Conservation (phyloP, 257 asterid species). For the Ajuga chamaepitys region DNA sequence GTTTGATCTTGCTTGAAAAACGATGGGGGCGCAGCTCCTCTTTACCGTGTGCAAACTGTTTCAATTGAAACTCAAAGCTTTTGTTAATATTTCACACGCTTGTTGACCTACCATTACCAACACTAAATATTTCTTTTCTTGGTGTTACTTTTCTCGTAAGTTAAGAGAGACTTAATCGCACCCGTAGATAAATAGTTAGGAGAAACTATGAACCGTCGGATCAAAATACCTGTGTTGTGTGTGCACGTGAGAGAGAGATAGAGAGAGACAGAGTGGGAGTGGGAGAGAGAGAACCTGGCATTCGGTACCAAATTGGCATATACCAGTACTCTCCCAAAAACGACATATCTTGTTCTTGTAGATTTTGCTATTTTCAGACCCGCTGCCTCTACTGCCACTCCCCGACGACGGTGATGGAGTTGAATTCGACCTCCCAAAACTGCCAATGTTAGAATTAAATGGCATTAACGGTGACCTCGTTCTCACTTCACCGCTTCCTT, state of each 20-base stretch:
- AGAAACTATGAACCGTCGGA: conserved; percentile 13
- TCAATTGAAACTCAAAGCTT: conserved; percentile 5
- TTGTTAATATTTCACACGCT: background rate
- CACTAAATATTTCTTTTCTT: background rate
- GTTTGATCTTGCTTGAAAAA: conserved; percentile 30
- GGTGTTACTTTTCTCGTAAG: background rate
- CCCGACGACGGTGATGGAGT: conserved; percentile 19
- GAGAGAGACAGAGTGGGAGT: conserved; percentile 17
- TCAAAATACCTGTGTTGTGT: background rate
- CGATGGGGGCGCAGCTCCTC: conserved; percentile 46
- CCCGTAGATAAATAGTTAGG: conserved; percentile 6
- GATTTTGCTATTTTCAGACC: conserved; percentile 23
- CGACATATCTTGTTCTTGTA: conserved; percentile 29
- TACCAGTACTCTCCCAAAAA: conserved; percentile 36
- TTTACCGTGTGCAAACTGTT: conserved; percentile 54
- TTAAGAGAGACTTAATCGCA: conserved; percentile 6
- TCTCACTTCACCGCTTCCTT: conserved; percentile 20
- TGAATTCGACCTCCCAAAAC: conserved; percentile 18
- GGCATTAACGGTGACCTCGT: conserved; percentile 23
- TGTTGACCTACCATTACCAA: background rate
- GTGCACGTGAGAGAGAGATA: background rate
- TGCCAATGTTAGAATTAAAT: conserved; percentile 26
- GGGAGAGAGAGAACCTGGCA: conserved; percentile 48
- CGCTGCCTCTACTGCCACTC: conserved; percentile 20
- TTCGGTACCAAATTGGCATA: conserved; percentile 47